Evolutionary conservation across 768 basidiomycete species (phyloP).

Genomic region (Lyophyllum shimeji): DNA sequence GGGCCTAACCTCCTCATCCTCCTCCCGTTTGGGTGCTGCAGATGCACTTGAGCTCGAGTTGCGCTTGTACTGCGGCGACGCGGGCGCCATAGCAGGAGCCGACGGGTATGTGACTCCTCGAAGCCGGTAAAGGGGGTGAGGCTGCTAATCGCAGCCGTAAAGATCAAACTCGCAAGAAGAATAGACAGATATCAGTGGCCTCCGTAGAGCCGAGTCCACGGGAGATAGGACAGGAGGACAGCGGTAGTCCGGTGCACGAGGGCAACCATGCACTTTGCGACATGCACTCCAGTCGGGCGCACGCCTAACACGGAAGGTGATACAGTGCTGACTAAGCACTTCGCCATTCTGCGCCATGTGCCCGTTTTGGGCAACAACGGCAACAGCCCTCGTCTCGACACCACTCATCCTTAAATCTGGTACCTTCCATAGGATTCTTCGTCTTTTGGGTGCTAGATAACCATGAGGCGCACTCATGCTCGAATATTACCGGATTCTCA

Average conservation of each 20-base stretch:
- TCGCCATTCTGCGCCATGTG: not conserved
- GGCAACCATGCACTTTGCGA: not conserved
- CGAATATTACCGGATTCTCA: too few relatives aligned
- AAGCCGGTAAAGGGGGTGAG: not conserved
- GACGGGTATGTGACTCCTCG: not conserved
- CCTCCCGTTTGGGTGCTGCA: conserved; percentile 22
- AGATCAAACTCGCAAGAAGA: not conserved
- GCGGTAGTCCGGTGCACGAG: not conserved
- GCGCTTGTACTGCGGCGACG: conserved; percentile 6
- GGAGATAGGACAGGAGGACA: not conserved
- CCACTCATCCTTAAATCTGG: not conserved
- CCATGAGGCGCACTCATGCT: too few relatives aligned
- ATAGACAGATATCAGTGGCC: not conserved
- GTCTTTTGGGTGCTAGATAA: too few relatives aligned
- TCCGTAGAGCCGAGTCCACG: not conserved
- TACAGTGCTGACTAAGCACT: conserved; percentile 1
- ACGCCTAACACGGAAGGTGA: not conserved
- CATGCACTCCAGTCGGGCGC: not conserved
- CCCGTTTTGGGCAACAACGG: not conserved
- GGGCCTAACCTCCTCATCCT: conserved; percentile 73
- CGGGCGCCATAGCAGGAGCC: conserved; percentile 12
- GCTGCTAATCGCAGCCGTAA: not conserved
- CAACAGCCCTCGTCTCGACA: not conserved
- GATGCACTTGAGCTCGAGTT: not conserved
- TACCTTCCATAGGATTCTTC: too few relatives aligned